A percentile compares a stretch with the other conserved stretches of the same genome.
phyloP scores from a whole-genome alignment of 805 yeast genomes.

The Clavispora fructus region DNA sequence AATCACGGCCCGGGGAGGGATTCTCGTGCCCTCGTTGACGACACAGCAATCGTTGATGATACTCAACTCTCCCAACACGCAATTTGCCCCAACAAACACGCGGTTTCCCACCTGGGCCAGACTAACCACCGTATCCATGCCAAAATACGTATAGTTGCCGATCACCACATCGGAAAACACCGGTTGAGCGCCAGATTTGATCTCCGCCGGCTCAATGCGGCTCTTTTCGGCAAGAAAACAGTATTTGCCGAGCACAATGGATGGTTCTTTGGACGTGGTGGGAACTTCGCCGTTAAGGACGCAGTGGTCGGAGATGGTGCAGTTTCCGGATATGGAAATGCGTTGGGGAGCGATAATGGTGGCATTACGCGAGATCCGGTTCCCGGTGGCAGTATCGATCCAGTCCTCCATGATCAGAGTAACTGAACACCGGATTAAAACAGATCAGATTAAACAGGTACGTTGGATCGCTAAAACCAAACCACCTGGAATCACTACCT shows the following conservation, averaged over 20 bases:
- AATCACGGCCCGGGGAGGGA: conserved; percentile 41
- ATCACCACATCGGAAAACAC: conserved; percentile 29
- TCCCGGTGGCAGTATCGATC: conserved; percentile 50
- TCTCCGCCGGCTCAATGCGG: conserved; percentile 25
- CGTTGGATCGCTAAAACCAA: no score
- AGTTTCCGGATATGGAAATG: conserved; percentile 43
- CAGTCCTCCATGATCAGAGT: conserved; percentile 17
- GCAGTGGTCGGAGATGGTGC: conserved; percentile 38
- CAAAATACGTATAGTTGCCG: conserved; percentile 46
- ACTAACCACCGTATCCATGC: conserved; percentile 24
- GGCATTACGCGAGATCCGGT: conserved; percentile 43
- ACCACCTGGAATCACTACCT: no score
- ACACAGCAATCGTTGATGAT: conserved; percentile 50
- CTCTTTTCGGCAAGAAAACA: conserved; percentile 32
- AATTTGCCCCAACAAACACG: conserved; percentile 41
- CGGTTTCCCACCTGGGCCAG: conserved; percentile 44
- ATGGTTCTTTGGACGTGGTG: conserved; percentile 9
- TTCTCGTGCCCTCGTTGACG: conserved; percentile 33
- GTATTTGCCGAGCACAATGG: conserved; percentile 43
- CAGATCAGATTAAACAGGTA: no score
- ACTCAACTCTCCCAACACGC: conserved; percentile 31
- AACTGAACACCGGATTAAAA: no score
- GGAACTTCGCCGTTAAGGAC: conserved; percentile 29
- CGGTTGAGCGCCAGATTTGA: not conserved
- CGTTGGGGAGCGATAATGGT: conserved; percentile 37